phyloP scores from a whole-genome alignment of 768 basidiomycete genomes.

The Podaxis pistillaris region DNA sequence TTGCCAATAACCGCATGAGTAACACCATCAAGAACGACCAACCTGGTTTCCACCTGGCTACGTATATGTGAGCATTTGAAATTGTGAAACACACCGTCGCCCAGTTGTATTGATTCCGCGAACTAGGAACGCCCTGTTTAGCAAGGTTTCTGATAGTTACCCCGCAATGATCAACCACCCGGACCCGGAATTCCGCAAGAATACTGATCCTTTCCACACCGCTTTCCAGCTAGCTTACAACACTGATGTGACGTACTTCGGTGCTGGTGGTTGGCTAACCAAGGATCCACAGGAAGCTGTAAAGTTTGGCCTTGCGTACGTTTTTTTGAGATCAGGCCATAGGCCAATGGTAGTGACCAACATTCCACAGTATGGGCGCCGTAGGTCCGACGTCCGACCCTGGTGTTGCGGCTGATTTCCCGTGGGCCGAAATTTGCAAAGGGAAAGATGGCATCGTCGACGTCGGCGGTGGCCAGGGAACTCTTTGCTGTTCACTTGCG shows the following conservation, averaged over 20 bases:
- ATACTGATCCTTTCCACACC: conserved; percentile 32
- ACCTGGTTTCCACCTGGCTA: conserved; percentile 34
- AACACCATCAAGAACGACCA: conserved; percentile 34
- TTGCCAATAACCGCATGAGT: conserved; percentile 36
- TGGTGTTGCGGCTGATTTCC: conserved; percentile 37
- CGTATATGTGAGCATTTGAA: conserved; percentile 29
- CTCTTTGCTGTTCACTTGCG: conserved; percentile 36
- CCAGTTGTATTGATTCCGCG: neutral
- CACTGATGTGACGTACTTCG: conserved; percentile 34
- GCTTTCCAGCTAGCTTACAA: conserved; percentile 37
- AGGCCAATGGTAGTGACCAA: neutral
- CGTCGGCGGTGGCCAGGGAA: conserved; percentile 40
- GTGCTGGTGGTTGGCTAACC: conserved; percentile 34
- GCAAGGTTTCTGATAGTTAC: conserved; percentile 31
- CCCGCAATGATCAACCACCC: conserved; percentile 34
- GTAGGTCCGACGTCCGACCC: conserved; percentile 38
- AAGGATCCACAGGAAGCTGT: conserved; percentile 35
- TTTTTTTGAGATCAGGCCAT: neutral
- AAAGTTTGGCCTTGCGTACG: conserved; percentile 33
- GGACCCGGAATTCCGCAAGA: conserved; percentile 32
- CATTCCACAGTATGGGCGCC: conserved; percentile 30
- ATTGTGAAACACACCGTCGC: neutral
- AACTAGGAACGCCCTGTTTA: conserved; percentile 35
- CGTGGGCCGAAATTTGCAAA: conserved; percentile 31
- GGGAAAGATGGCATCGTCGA: conserved; percentile 40